Base-by-base conservation (phyloP, 1,139 yeast genomes). In the Suhomyces kunorum region DNA sequence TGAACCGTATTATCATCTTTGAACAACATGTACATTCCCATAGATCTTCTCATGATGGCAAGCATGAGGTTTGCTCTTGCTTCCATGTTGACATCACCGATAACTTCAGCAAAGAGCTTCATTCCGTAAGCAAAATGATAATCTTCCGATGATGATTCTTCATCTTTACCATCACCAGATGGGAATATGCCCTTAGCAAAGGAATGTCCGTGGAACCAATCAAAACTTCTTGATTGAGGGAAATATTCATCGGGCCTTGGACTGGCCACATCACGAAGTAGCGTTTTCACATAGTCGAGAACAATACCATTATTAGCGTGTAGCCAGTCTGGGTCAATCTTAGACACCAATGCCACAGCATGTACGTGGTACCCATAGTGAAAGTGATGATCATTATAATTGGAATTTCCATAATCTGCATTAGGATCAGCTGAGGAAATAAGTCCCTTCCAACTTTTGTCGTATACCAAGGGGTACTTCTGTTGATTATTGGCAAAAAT, bases 321-420 rank as follows among this genome's bases (percentile, higher is more conserved):
- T 14, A 69, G 53, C 71, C 74, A 67, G 6, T 51, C 43, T 9
- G 50, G 47, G 51, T 84, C 92, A 18, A 81, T 78, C 40, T 73
- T 60, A 1, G 79, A 82, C 8, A 81, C 63, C 13, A 85, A 61
- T 0, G 90, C 86, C 37, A 84, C 80, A 0, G 92, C 86, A 55
- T 83, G 84, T 29, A 85, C 74, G 53, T 82, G 88, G 51, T 85
- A 85, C 1, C 88, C 87, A 54, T 83, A 85, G 61, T 85, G 92
- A 68, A 85, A 85, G 60, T 85, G 92, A 53, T 85, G 94, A 53
- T 85, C 94, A 53, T 85, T 85, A 56, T 84, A 85, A 54, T 78
- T 81, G 8, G 89, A 73, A 54, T 85, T 85, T 39, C 94, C 94
- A 57, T 81, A 85, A 64, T 85, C 94, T 1, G 81, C 81, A 13